These are phyloP conservation scores for Combretum micranthum DNA, from an alignment of 345 rosid genomes.

Conservation along the genomic window DNA sequence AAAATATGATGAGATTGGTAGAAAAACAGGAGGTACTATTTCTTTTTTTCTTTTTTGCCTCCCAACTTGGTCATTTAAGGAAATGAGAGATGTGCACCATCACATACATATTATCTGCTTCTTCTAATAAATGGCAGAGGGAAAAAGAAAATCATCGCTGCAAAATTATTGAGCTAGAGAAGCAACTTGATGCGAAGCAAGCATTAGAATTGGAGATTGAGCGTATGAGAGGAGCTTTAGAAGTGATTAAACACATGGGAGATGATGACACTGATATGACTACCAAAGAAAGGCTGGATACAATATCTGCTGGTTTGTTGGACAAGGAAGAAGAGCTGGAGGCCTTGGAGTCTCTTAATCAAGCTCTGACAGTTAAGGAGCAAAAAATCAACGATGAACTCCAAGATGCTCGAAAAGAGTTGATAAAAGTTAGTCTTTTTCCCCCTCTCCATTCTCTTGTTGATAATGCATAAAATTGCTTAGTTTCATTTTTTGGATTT, in stretches of 20 bases:
- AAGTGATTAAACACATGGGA: slow-evolving; percentile 61
- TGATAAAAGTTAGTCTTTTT: slow-evolving; percentile 37
- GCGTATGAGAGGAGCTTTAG: slow-evolving; percentile 49
- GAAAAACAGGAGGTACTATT: slow-evolving; percentile 54
- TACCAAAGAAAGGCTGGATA: slow-evolving; percentile 30
- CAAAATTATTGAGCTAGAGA: slow-evolving; percentile 44
- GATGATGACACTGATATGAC: slow-evolving; percentile 38
- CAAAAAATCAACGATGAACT: slow-evolving; percentile 45
- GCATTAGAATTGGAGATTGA: slow-evolving; percentile 73
- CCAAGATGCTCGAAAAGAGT: slow-evolving; percentile 63
- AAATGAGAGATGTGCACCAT: too few species aligned
- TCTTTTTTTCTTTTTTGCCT: background rate
- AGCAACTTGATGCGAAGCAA: slow-evolving; percentile 54
- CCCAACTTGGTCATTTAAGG: too few species aligned
- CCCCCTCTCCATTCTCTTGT: too few species aligned
- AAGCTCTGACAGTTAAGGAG: slow-evolving; percentile 41
- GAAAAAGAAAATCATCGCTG: slow-evolving; percentile 50
- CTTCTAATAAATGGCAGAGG: slow-evolving; percentile 31
- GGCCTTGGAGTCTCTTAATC: slow-evolving; percentile 27
- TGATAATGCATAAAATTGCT: too few species aligned
- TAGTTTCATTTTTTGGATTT: too few species aligned
- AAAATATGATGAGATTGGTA: slow-evolving; percentile 46
- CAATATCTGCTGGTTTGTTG: slow-evolving; percentile 28
- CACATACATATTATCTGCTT: background rate
- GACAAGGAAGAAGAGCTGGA: slow-evolving; percentile 54